Conservation (phyloP, 345 rosid genomes). For the Citrus medica region DNA sequence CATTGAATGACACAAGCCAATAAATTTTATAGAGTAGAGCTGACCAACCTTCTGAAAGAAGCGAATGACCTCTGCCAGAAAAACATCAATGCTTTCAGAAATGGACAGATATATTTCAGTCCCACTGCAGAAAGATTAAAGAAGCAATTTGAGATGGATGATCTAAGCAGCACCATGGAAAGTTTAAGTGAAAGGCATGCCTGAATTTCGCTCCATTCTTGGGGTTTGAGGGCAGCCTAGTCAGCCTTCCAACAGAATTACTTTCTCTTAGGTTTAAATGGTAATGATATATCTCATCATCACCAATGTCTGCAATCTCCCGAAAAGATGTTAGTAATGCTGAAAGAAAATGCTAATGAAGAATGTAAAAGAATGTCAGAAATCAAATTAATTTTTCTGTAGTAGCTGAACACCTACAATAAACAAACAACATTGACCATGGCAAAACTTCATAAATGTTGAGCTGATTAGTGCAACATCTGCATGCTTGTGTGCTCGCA, state of each 20-base stretch:
- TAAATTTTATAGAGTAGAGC: conserved; percentile 2
- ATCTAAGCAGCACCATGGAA: neutral
- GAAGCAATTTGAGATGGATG: conserved; percentile 1
- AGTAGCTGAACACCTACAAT: neutral
- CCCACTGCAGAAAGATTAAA: conserved; percentile 42
- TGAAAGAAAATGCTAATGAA: neutral
- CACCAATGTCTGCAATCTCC: conserved; percentile 49
- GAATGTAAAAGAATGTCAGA: neutral
- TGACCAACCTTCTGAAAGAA: conserved; percentile 65
- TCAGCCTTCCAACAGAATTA: conserved; percentile 34
- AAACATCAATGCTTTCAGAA: conserved; percentile 43
- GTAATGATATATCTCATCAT: conserved; percentile 52
- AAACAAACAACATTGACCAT: neutral
- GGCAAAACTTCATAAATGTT: neutral
- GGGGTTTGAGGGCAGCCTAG: conserved; percentile 60
- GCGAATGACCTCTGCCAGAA: conserved; percentile 35
- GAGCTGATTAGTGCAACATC: neutral
- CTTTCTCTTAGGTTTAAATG: conserved; percentile 55
- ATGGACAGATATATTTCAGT: conserved; percentile 62
- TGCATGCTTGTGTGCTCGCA: neutral
- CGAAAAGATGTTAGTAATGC: neutral
- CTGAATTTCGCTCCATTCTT: conserved; percentile 79
- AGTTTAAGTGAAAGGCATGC: conserved; percentile 27
- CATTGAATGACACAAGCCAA: neutral
- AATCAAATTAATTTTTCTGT: neutral